phyloP scores from a whole-genome alignment of 768 basidiomycete genomes.

The Trametes cinnabarina region DNA sequence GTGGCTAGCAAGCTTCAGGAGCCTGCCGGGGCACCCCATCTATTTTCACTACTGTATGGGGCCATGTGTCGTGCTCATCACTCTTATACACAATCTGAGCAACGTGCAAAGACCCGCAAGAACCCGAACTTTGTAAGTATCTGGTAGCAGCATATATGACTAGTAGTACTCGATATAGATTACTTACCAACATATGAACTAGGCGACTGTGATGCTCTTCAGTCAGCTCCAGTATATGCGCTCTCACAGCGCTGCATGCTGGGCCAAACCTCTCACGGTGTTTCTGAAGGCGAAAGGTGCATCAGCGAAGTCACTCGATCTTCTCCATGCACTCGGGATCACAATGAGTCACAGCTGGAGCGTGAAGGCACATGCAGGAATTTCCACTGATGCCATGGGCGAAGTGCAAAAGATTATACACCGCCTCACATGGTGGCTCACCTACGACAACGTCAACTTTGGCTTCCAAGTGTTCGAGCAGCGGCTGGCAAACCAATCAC shows the following conservation, averaged over 20 bases:
- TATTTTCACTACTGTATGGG: too few species aligned
- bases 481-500: not conserved
- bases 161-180: too few species aligned
- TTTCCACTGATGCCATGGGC: not conserved
- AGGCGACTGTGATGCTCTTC: not conserved
- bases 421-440: not conserved
- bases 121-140: too few species aligned
- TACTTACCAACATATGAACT: too few species aligned
- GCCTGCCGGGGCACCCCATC: not conserved
- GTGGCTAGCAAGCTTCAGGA: not conserved
- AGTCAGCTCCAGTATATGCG: conserved; percentile 1
- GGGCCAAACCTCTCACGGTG: not conserved
- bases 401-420: not conserved
- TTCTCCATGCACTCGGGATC: conserved; percentile 5
- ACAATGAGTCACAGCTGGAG: conserved; percentile 15
- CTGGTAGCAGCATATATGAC: too few species aligned
- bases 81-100: too few species aligned
- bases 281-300: conserved; percentile 9
- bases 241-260: not conserved
- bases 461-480: too few species aligned
- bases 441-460: not conserved
- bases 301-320: conserved; percentile 6
- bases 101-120: too few species aligned
- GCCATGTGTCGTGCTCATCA: too few species aligned
- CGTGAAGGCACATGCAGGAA: not conserved